Evolutionary conservation across 2,329 filamentous ascomycete genomes (phyloP).

Genomic region (Aspergillus tanneri): DNA sequence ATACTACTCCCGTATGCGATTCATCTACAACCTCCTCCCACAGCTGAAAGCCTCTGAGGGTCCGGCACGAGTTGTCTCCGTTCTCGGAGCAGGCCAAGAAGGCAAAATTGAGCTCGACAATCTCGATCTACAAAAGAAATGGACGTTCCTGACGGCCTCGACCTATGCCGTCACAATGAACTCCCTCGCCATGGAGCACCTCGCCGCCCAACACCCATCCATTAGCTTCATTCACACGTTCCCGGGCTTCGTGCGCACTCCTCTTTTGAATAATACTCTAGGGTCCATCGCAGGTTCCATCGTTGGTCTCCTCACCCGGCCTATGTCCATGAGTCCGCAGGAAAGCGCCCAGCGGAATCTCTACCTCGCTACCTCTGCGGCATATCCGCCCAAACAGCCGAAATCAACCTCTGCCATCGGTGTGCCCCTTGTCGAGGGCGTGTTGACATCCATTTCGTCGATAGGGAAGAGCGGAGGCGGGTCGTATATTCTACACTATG

Average conservation of each 20-base stretch:
- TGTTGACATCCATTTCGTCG: constrained; percentile 19
- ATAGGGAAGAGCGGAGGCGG: constrained; percentile 32
- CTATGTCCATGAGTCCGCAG: constrained; percentile 21
- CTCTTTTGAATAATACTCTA: constrained; percentile 31
- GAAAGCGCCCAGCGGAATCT: constrained; percentile 50
- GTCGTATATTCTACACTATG: constrained; percentile 29
- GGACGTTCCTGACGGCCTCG: constrained; percentile 36
- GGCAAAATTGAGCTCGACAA: constrained; percentile 48
- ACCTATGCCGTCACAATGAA: constrained; percentile 47
- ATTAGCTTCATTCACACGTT: constrained; percentile 52
- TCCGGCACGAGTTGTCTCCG: constrained; percentile 56
- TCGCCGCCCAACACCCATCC: constrained; percentile 48
- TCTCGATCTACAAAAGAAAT: constrained; percentile 35
- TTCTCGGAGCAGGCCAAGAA: constrained; percentile 57
- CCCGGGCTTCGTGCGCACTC: constrained; percentile 50
- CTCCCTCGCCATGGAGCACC: constrained; percentile 50
- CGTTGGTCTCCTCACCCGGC: constrained; percentile 9
- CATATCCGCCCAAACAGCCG: constrained; percentile 29
- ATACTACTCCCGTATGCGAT: constrained; percentile 60
- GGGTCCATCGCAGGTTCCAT: constrained; percentile 31
- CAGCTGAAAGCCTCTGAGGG: constrained; percentile 48
- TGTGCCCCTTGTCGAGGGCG: constrained; percentile 17
- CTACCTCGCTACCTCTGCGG: constrained; percentile 41
- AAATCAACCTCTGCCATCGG: constrained; percentile 7
- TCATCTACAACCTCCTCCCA: constrained; percentile 58